Evolutionary conservation across 2,329 filamentous ascomycete genomes (phyloP), one percentile per base, ranked within the genome.

Genomic region (Zymoseptoria pseudotritici): DNA sequence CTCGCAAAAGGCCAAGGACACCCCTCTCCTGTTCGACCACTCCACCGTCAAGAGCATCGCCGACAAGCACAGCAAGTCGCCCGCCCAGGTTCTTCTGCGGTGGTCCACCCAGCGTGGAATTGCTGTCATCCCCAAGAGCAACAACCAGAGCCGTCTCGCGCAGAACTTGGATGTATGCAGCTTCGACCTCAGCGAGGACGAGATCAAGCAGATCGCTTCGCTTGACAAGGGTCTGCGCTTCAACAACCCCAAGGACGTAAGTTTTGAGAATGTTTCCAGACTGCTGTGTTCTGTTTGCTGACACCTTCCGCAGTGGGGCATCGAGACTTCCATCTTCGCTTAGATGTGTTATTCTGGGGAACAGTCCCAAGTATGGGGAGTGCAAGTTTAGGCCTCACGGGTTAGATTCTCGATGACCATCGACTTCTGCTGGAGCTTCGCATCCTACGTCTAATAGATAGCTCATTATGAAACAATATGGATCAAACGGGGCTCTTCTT

Each of bases 101-200:
- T 96, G 91, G 91, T 85, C 90, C 21, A 95, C 91, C 17, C 90
- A 95, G 81, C 83, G 88, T 55, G 86, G 85, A 31, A 79, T 94
- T 59, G 88, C 89, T 54, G 88, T 94, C 68, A 94, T 94, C 69
- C 90, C 89, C 67, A 93, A 93, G 83, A 87, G 83, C 64, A 87
- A 83, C 72, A 80, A 80, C 75, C 76, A 81, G 74, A 66, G 71
- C 65, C 63, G 78, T 66, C 80, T 90, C 73, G 73, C 77, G 60
- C 79, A 87, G 78, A 91, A 91, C 77, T 76, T 92, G 65, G 82
- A 86, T 66, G 83, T 85, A 63, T 83, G 79, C 64, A 77, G 76
- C 63, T 92, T 89, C 71, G 82, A 90, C 68, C 77, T 92, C 36
- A 79, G 81, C 24, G 74, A 85, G 69, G 78, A 79, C 49, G 90